phyloP scores from a whole-genome alignment of 768 basidiomycete species.

The Boletus rubescentipes region DNA sequence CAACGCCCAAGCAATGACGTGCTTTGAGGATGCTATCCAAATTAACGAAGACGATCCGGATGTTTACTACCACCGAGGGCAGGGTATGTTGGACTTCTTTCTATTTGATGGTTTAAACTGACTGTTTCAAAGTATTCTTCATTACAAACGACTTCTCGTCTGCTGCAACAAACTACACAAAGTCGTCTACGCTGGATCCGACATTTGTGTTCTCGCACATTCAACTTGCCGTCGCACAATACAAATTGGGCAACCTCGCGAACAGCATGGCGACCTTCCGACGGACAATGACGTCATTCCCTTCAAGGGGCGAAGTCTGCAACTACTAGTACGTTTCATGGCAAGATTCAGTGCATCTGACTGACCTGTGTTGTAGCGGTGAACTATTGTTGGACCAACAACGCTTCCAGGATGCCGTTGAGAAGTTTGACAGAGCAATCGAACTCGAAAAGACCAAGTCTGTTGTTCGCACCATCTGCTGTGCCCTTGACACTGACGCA shows the following conservation, averaged over 20 bases:
- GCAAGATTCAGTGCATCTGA: background rate
- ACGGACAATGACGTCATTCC: slow-evolving; percentile 80
- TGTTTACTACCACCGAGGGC: slow-evolving; percentile 98
- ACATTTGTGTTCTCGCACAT: slow-evolving; percentile 96
- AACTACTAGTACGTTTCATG: slow-evolving; percentile 82
- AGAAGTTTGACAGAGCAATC: slow-evolving; percentile 90
- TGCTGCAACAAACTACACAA: slow-evolving; percentile 88
- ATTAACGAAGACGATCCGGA: slow-evolving; percentile 86
- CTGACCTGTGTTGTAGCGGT: slow-evolving; percentile 52
- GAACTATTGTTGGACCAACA: slow-evolving; percentile 93
- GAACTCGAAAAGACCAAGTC: slow-evolving; percentile 82
- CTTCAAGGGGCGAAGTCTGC: slow-evolving; percentile 80
- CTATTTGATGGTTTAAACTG: background rate
- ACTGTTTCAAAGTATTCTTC: slow-evolving; percentile 67
- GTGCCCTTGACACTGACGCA: background rate
- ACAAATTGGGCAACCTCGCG: slow-evolving; percentile 78
- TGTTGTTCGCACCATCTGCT: slow-evolving; percentile 10
- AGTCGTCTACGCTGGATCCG: slow-evolving; percentile 84
- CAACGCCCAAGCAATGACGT: slow-evolving; percentile 77
- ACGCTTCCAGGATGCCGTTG: slow-evolving; percentile 82
- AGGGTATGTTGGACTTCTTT: slow-evolving; percentile 50
- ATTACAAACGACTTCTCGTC: slow-evolving; percentile 87
- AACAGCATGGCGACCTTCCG: slow-evolving; percentile 92
- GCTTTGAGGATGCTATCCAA: slow-evolving; percentile 86
- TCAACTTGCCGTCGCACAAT: slow-evolving; percentile 94